Conservation (phyloP, 495 filamentous ascomycete genomes). For the Xylaria longipes region DNA sequence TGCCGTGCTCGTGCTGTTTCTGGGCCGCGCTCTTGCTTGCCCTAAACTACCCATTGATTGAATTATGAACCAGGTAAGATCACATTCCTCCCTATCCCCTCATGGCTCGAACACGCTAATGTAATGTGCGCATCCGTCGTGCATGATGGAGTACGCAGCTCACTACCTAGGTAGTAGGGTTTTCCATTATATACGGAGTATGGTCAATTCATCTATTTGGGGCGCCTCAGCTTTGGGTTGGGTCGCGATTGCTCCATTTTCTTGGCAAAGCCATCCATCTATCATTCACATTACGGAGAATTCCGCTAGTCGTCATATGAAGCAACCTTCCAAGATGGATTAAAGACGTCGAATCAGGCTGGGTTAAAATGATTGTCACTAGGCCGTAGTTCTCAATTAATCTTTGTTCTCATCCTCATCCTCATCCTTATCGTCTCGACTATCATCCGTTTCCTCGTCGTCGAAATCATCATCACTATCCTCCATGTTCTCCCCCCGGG, state of each 20-base stretch:
- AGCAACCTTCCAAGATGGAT: background rate
- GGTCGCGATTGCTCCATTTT: conserved; percentile 2
- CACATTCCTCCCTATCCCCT: background rate
- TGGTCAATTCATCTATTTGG: background rate
- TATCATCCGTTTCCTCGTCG: conserved; percentile 50
- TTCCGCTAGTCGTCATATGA: background rate
- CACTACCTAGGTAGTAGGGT: background rate
- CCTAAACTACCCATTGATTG: background rate
- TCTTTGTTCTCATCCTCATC: background rate
- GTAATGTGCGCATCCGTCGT: background rate
- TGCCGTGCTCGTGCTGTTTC: background rate
- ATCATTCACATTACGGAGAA: background rate
- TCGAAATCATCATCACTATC: conserved; percentile 56
- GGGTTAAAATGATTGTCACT: background rate
- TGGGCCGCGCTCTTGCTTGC: background rate
- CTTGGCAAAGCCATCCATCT: conserved; percentile 11
- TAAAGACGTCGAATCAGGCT: background rate
- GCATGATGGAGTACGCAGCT: background rate
- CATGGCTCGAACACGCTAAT: background rate
- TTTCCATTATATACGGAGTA: background rate
- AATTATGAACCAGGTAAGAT: background rate
- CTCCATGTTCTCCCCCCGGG: conserved; percentile 54
- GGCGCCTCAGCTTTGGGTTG: background rate
- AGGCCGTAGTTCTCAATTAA: background rate
- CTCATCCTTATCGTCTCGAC: conserved; percentile 45